Base-by-base conservation (phyloP, 1,139 yeast genomes). In the Candida freyschussii region DNA sequence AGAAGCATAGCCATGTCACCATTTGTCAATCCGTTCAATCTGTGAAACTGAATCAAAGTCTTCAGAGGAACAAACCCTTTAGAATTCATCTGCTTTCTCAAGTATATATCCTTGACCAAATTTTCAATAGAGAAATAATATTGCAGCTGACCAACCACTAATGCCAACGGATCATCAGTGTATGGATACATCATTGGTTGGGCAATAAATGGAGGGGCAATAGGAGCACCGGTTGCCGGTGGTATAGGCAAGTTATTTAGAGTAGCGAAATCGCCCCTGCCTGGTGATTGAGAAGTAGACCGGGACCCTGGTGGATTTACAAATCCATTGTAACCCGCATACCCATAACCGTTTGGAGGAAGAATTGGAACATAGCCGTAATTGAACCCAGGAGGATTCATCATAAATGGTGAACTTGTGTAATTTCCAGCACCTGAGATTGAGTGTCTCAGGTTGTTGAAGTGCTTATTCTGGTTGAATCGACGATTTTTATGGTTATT, bases 41-140 rank as follows among this genome's bases (percentile, higher is more conserved):
- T 72, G 63, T 79, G 78, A 59, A 86, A 86, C 43, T 70, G 67
- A 42, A 85, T 77, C 45, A 86, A 66, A 37, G 76, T 69, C 18
- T 68, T 60, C 24, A 73, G 48, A 17, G 63, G 60, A 32, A 61
- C 48, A 47, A 72, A 74, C 14, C 78, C 79, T 27, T 60, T 65
- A 19, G 67, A 61, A 59, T 80, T 78, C 95, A 86, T 85, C 50
- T 78, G 81, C 48, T 74, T 73, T 59, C 95, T 75, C 56, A 86
- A 68, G 57, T 62, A 85, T 36, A 79, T 63, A 59, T 86, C 96
- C 60, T 82, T 81, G 48, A 83, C 66, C 57, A 86, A 69, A 59
- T 86, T 86, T 45, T 83, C 93, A 33, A 78, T 68, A 7, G 91
- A 79, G 57, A 86, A 80, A 60, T 86, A 86, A 63, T 86, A 86